Base-by-base conservation (phyloP, 768 basidiomycete species). In the Cytidiella melzeri region DNA sequence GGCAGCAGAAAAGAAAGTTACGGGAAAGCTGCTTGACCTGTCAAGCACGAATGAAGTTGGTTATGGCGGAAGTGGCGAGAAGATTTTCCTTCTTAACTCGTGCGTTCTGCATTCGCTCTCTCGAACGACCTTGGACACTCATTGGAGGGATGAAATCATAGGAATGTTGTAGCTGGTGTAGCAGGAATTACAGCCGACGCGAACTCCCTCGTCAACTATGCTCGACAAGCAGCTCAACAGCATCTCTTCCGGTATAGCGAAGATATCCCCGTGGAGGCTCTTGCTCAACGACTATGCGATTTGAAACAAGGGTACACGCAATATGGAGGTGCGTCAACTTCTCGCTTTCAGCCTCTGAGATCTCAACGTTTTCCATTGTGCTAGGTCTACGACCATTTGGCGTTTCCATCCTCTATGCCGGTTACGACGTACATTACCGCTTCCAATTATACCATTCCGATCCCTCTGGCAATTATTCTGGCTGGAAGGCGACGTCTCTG, bases 361-460 rank as follows among this genome's bases (percentile, higher is more conserved):
- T 3, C 52, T 45, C 47, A 45, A 39, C 41, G 27, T 25, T 54
- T 41, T 27, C 43, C 45, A 48, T 23, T 37, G 48, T n/a, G 13
- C 19, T n/a, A 89, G 92, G 94, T 73, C 82, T 99, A 13, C 90
- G 96, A 38, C 96, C 96, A 15, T 99, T 97, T 68, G 96, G 96
- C 59, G 96, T 98, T 19, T 96, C 95, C 30, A 73, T 99, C 39
- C 79, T 99, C 30, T 98, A 98, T 57, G 93, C 95, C 9, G 96
- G 96, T 41, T 93, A 92, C 65, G 96, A 99, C 71, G 84, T 92
- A 41, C 88, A 96, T 65, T 92, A 97, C 68, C 71, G 83, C 50
- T 96, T 98, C 79, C 96, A 99, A 65, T 80, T 99, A 20, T 99
- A 98, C 73, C 93, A 96, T 66, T 93, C 92, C 5, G 96, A 98